phyloP scores from a whole-genome alignment of 768 basidiomycete species.

The Cyclocybe aegerita region DNA sequence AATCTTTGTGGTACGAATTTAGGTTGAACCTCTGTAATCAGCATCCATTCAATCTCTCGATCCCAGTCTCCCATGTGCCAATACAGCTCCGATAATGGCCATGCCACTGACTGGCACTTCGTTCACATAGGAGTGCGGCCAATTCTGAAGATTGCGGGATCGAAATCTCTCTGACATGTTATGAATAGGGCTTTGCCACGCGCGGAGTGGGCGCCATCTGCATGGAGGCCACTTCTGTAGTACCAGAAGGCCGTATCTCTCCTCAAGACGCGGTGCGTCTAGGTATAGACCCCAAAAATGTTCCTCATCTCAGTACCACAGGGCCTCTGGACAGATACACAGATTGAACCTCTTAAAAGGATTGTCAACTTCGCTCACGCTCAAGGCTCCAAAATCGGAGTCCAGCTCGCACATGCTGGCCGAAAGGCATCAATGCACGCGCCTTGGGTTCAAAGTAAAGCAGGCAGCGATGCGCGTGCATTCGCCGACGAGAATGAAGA shows the following conservation, averaged over 20 bases:
- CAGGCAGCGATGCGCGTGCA: conserved; percentile 28
- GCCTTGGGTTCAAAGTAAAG: conserved; percentile 57
- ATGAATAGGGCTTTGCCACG: conserved; percentile 54
- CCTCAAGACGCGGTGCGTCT: conserved; percentile 64
- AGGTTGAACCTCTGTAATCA: not conserved
- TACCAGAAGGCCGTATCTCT: conserved; percentile 75
- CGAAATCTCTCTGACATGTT: too few relatives aligned
- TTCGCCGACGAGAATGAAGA: conserved; percentile 48
- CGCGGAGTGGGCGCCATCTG: conserved; percentile 70
- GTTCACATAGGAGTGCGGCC: conserved; percentile 64
- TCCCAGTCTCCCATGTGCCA: conserved; percentile 77
- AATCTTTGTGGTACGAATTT: conserved; percentile 56
- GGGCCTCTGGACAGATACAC: conserved; percentile 77
- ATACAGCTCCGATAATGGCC: conserved; percentile 73
- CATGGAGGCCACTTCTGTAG: conserved; percentile 73
- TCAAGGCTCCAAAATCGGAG: conserved; percentile 68
- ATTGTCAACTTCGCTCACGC: conserved; percentile 75
- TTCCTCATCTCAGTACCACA: conserved; percentile 16
- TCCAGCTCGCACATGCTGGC: conserved; percentile 78
- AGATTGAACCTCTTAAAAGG: conserved; percentile 66
- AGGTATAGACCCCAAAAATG: not conserved
- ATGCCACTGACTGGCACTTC: conserved; percentile 82
- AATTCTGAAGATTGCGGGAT: too few relatives aligned
- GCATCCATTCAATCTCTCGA: not conserved
- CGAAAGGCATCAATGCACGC: conserved; percentile 70